phyloP scores from a whole-genome alignment of 768 basidiomycete genomes.

The Termitomyces eurrhizus region DNA sequence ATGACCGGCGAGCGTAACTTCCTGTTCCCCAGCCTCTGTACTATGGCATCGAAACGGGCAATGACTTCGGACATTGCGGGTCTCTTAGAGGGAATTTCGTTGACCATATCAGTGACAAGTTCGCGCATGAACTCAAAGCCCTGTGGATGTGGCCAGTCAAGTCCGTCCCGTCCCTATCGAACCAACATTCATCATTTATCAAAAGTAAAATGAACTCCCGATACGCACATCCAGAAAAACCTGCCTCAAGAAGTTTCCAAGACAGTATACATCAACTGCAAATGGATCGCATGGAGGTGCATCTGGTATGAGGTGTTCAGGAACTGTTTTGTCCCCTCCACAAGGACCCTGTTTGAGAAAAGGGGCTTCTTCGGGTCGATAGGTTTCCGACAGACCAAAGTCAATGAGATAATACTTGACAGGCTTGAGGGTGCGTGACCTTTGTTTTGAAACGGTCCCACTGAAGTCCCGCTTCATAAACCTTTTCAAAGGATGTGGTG shows the following conservation, averaged over 20 bases:
- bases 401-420: background rate
- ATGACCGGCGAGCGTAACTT: conserved; percentile 27
- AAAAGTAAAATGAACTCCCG: background rate
- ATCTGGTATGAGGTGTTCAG: conserved; percentile 25
- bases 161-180: conserved; percentile 5
- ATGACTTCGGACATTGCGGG: conserved; percentile 30
- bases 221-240: conserved; percentile 15
- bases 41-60: conserved; percentile 18
- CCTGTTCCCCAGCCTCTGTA: conserved; percentile 15
- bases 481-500: conserved; percentile 8
- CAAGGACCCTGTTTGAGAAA: conserved; percentile 23
- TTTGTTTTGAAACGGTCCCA: background rate
- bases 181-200: background rate
- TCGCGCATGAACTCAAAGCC: conserved; percentile 20
- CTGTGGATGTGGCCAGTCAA: background rate
- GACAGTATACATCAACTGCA: conserved; percentile 30
- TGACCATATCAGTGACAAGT: conserved; percentile 16
- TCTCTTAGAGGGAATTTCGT: conserved; percentile 25
- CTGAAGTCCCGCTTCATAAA: conserved; percentile 7
- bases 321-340: conserved; percentile 37
- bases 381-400: conserved; percentile 17
- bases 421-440: conserved; percentile 10
- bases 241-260: conserved; percentile 28
- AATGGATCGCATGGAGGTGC: conserved; percentile 27
- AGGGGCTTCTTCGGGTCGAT: conserved; percentile 17